Percentiles rank a stretch among this genome's conserved stretches.
phyloP scores from a whole-genome alignment of 2,329 filamentous ascomycete genomes.

The Arthroderma sp. region DNA sequence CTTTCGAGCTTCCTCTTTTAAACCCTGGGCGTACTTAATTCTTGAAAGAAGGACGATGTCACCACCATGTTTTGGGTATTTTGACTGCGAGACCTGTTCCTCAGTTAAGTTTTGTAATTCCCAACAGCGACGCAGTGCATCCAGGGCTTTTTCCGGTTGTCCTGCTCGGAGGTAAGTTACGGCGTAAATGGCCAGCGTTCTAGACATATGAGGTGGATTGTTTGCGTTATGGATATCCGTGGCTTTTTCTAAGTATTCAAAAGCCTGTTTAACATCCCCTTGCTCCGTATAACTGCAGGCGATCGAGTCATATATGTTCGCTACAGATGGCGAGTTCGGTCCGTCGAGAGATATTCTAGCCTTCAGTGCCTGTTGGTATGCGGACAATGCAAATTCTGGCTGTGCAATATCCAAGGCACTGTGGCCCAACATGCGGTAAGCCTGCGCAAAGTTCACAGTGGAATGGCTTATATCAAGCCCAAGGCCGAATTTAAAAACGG shows the following conservation, averaged over 20 bases:
- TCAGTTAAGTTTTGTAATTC: conserved; percentile 1
- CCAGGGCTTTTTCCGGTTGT: conserved; percentile 7
- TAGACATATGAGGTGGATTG: background rate
- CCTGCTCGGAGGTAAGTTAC: conserved; percentile 8
- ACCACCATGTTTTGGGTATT: conserved; percentile 11
- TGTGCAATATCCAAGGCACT: conserved; percentile 20
- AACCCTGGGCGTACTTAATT: conserved; percentile 7
- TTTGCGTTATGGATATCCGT: conserved; percentile 1
- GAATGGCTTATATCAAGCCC: conserved; percentile 14
- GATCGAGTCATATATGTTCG: conserved; percentile 5
- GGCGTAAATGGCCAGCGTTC: conserved; percentile 9
- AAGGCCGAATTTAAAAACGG: conserved; percentile 16
- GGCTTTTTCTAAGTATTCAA: conserved; percentile 3
- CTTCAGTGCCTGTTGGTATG: conserved; percentile 6
- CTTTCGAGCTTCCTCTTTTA: conserved; percentile 7
- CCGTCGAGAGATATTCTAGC: background rate
- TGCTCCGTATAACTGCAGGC: conserved; percentile 1
- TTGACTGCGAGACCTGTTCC: conserved; percentile 1
- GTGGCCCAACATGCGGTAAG: conserved; percentile 20
- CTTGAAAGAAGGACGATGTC: conserved; percentile 10
- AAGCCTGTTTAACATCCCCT: background rate
- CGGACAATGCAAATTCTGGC: conserved; percentile 12
- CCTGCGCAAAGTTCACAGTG: conserved; percentile 17
- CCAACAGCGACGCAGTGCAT: conserved; percentile 7
- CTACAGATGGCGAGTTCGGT: conserved; percentile 1